These are phyloP conservation scores for Coemansia sp. DNA, from an alignment of 192 early-diverging fungal species.

Conservation along the genomic window DNA sequence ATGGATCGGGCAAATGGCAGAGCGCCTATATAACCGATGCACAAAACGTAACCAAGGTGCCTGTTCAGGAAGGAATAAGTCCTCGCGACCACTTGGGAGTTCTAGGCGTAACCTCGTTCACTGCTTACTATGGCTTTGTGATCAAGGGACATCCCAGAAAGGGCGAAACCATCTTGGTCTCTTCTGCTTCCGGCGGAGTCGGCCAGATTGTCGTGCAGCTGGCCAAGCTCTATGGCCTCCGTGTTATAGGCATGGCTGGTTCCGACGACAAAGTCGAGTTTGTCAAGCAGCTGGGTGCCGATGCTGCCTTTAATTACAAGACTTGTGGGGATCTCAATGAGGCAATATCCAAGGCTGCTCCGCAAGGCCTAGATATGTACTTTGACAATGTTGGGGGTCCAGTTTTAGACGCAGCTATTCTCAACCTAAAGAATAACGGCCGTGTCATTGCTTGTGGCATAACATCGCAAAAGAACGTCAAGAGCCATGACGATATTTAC, in stretches of 20 bases:
- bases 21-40: conserved; percentile 53
- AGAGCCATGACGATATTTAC: conserved; percentile 49
- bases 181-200: conserved; percentile 78
- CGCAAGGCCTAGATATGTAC: conserved; percentile 84
- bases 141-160: conserved; percentile 65
- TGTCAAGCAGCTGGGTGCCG: conserved; percentile 69
- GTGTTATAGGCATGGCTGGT: conserved; percentile 80
- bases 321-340: conserved; percentile 51
- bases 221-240: conserved; percentile 68
- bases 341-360: conserved; percentile 61
- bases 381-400: conserved; percentile 84
- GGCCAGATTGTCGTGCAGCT: conserved; percentile 79
- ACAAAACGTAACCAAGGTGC: conserved; percentile 12
- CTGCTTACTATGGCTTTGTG: conserved; percentile 68
- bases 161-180: conserved; percentile 82
- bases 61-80: not conserved
- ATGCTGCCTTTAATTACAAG: conserved; percentile 94
- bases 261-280: conserved; percentile 78
- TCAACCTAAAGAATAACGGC: conserved; percentile 59
- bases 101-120: conserved; percentile 78
- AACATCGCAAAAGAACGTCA: conserved; percentile 71
- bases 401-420: conserved; percentile 70
- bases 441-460: conserved; percentile 71
- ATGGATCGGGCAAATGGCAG: conserved; percentile 57
- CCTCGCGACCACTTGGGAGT: conserved; percentile 43